Base-by-base conservation (phyloP, 257 asterid species). In the Lithospermum erythrorhizon region DNA sequence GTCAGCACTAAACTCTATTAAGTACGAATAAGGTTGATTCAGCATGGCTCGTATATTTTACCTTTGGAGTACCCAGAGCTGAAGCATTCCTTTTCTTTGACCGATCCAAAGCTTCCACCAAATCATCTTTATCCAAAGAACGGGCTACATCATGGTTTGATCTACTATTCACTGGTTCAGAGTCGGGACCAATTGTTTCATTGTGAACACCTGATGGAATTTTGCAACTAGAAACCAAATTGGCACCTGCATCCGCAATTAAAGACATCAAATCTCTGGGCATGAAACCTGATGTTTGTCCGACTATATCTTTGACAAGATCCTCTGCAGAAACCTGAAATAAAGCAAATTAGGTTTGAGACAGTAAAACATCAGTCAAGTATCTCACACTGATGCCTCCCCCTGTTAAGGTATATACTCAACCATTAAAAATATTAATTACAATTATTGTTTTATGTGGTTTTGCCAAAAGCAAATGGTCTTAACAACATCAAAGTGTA, bases 41-140 rank as follows among this genome's bases (percentile, higher is more conserved):
- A 17, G 49, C 62, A 55, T 19, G 9, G 30, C 62, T 58, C 21
- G 6, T 55, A 15, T n/a, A 68, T 49, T 64, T 72, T 73, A 88
- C 98, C 97, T 93, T 93, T 22, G 95, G 98, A 67, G 97, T 82
- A 72, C 98, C 97, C 61, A 93, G 85, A 61, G 95, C 95, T 59
- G 95, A 84, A 71, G 97, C 97, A 73, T 83, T 93, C 78, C 97
- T 78, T 84, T 83, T 93, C 85, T 93, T 93, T 27, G 95, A 82
- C 66, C 84, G 87, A 59, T 93, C 97, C 72, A 93, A 71, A 49
- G 97, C 95, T 81, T 89, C 86, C 66, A 72, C 70, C 56, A 93
- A 70, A 76, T 84, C 85, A 21, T 84, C 94, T 86, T 93, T 86
- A 48, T 83, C 82, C 27, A 75, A 68, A 61, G 30, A 68, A 63